Percentiles rank a stretch among this genome's conserved stretches.
phyloP scores from a whole-genome alignment of 306 rosid genomes.

The Sphenostylis stenocarpa region DNA sequence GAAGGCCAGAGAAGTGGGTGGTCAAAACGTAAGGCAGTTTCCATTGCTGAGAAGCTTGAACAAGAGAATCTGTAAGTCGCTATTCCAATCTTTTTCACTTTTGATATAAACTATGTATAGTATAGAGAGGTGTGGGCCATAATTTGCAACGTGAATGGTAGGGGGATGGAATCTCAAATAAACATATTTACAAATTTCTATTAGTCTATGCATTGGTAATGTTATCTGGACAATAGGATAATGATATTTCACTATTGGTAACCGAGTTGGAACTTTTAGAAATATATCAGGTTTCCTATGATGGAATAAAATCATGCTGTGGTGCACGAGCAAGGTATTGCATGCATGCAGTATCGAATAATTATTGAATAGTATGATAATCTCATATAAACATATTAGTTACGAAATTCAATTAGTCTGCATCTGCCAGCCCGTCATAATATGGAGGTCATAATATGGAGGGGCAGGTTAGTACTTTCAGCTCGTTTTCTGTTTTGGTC shows the following conservation, averaged over 20 bases:
- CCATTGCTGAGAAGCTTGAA: slow-evolving; percentile 98
- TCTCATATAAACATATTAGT: too few species aligned
- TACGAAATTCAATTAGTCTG: too few species aligned
- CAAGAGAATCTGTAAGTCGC: slow-evolving; percentile 86
- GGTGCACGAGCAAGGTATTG: not conserved
- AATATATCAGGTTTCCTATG: not conserved
- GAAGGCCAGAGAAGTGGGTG: slow-evolving; percentile 83
- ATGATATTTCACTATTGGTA: not conserved
- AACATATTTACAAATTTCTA: not conserved
- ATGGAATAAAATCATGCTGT: not conserved
- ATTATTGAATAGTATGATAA: not conserved
- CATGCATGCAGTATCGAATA: not conserved
- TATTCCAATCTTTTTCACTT: slow-evolving; percentile 19
- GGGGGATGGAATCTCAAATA: not conserved
- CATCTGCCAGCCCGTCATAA: too few species aligned
- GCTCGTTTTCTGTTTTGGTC: too few species aligned
- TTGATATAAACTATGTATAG: not conserved
- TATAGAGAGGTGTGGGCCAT: not conserved
- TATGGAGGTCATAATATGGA: too few species aligned
- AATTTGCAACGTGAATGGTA: not conserved
- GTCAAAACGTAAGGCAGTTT: slow-evolving; percentile 92
- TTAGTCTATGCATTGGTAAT: not conserved
- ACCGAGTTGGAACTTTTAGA: not conserved
- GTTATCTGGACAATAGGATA: slow-evolving; percentile 6
- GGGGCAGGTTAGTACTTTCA: too few species aligned